Conservation (phyloP, 345 rosid genomes). For the Arabidopsis arenosa region DNA sequence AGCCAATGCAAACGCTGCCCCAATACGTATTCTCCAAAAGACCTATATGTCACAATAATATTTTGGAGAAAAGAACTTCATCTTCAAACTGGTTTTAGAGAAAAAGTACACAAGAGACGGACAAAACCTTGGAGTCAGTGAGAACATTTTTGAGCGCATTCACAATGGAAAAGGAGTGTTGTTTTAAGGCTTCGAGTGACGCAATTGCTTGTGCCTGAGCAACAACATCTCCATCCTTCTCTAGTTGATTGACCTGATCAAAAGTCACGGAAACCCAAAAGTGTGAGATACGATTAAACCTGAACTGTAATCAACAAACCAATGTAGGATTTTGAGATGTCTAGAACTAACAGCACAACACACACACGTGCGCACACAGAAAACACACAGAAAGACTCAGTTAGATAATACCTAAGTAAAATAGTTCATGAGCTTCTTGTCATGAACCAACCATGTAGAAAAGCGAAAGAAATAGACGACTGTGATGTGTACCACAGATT, state of each 20-base stretch:
- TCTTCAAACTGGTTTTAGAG: constrained; percentile 28
- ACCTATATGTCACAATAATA: constrained; percentile 58
- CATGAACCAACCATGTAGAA: constrained; percentile 35
- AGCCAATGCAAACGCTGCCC: constrained; percentile 96
- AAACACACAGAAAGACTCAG: not conserved
- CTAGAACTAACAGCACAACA: constrained; percentile 20
- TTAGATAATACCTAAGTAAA: constrained; percentile 21
- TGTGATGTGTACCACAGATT: constrained; percentile 23
- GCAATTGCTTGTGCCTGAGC: constrained; percentile 92
- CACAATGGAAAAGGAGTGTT: constrained; percentile 74
- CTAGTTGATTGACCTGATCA: constrained; percentile 84
- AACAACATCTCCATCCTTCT: constrained; percentile 97
- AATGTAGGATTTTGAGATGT: constrained; percentile 22
- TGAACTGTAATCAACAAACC: constrained; percentile 23
- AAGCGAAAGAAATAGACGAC: constrained; percentile 24
- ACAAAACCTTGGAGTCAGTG: constrained; percentile 74
- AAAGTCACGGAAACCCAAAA: constrained; percentile 35
- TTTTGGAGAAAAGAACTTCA: constrained; percentile 17
- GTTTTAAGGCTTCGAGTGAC: constrained; percentile 74
- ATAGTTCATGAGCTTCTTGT: constrained; percentile 25
- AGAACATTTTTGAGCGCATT: constrained; percentile 83
- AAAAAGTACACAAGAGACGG: constrained; percentile 31
- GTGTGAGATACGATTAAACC: not conserved
- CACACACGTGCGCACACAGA: not conserved
- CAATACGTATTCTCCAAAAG: constrained; percentile 96